phyloP scores from a whole-genome alignment of 2,329 filamentous ascomycete species.

The Cercospora beticola region DNA sequence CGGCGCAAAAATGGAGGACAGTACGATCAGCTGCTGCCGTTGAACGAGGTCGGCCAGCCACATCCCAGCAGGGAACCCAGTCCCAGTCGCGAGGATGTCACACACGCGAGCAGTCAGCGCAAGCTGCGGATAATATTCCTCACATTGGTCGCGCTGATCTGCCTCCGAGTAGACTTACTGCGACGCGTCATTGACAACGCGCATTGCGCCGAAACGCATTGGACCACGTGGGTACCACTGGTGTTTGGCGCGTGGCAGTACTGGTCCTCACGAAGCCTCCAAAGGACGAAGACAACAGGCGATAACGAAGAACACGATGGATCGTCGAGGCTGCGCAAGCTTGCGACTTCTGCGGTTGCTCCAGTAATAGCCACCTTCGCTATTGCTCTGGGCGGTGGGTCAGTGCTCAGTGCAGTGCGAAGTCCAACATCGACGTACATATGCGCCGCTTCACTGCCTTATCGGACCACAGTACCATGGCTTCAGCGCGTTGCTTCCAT shows the following conservation, averaged over 20 bases:
- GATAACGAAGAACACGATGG: conserved; percentile 35
- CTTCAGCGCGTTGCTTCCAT: conserved; percentile 42
- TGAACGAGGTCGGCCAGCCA: conserved; percentile 32
- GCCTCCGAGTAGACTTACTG: conserved; percentile 41
- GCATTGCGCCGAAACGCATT: conserved; percentile 43
- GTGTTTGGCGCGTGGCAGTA: conserved; percentile 33
- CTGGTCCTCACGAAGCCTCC: conserved; percentile 25
- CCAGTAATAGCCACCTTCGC: conserved; percentile 43
- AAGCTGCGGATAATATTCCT: conserved; percentile 32
- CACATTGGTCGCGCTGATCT: conserved; percentile 34
- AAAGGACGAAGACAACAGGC: conserved; percentile 17
- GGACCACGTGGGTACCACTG: conserved; percentile 34
- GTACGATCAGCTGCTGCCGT: conserved; percentile 35
- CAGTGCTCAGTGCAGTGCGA: conserved; percentile 39
- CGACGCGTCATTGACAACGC: conserved; percentile 43
- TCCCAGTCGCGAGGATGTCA: conserved; percentile 25
- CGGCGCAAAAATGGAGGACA: conserved; percentile 25
- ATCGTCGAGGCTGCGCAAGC: conserved; percentile 35
- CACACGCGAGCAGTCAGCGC: conserved; percentile 30
- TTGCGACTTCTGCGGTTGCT: conserved; percentile 35
- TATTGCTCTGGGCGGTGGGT: conserved; percentile 42
- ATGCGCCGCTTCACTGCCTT: conserved; percentile 45
- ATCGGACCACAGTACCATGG: conserved; percentile 38
- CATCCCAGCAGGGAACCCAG: conserved; percentile 28
- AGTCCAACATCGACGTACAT: conserved; percentile 50